A percentile compares a stretch with the other conserved stretches of the same genome.
These are phyloP conservation scores for Ascoidea asiatica DNA, from an alignment of 805 yeast genomes.

Conservation along the genomic window DNA sequence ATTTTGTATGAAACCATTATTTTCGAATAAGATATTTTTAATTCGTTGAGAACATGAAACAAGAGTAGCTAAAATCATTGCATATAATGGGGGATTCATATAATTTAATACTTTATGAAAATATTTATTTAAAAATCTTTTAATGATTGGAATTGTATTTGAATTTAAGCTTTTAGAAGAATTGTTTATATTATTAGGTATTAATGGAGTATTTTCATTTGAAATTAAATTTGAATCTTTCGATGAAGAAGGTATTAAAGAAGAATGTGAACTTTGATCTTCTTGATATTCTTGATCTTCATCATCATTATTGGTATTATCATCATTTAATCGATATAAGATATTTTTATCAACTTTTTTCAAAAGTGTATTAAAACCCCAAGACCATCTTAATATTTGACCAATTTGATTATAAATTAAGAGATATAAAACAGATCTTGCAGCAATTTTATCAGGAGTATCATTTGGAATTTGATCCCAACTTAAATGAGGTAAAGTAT, in stretches of 20 bases:
- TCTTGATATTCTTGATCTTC: no score
- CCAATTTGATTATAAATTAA: conserved; percentile 56
- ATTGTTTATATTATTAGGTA: not conserved
- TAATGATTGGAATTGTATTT: no score
- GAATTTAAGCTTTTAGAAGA: not conserved
- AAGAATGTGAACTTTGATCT: no score
- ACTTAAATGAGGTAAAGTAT: conserved; percentile 39
- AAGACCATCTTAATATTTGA: conserved; percentile 54
- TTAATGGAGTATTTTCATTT: not conserved
- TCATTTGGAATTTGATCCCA: conserved; percentile 48
- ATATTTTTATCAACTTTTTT: conserved; percentile 18
- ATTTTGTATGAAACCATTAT: conserved; percentile 30
- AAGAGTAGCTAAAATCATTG: conserved; percentile 46
- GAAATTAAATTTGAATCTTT: not conserved
- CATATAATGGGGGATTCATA: conserved; percentile 57
- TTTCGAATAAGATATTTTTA: conserved; percentile 29
- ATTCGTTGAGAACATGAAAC: conserved; percentile 42
- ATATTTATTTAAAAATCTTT: not conserved
- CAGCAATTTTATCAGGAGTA: conserved; percentile 41
- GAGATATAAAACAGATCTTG: conserved; percentile 46
- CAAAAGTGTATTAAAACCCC: conserved; percentile 54
- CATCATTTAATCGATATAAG: not conserved
- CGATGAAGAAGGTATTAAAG: no score
- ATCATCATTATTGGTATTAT: no score
- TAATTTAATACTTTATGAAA: conserved; percentile 19